A percentile compares a stretch with the other conserved stretches of the same genome.
Evolutionary conservation across 2,329 filamentous ascomycete genomes (phyloP).

Genomic region (Monilinia vaccinii-corymbosi): DNA sequence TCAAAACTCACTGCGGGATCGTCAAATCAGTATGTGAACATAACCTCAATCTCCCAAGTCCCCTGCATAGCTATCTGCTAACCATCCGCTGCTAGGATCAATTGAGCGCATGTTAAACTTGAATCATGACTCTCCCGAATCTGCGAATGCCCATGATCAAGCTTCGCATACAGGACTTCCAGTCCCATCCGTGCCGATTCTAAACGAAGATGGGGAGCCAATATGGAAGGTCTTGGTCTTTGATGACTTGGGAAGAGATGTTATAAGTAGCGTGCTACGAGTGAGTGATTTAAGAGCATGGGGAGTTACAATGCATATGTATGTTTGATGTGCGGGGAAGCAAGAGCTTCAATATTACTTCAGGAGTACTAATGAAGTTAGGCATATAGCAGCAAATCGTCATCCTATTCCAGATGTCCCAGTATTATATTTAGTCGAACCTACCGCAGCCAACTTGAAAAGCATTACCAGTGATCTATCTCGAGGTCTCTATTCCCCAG

Average conservation of each 20-base stretch:
- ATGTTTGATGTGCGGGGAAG: constrained; percentile 28
- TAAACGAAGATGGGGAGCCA: constrained; percentile 80
- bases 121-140: constrained; percentile 58
- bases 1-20: constrained; percentile 55
- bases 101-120: constrained; percentile 95
- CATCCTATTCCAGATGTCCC: constrained; percentile 94
- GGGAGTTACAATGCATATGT: constrained; percentile 97
- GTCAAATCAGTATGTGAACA: constrained; percentile 54
- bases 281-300: constrained; percentile 88
- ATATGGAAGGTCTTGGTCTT: constrained; percentile 98
- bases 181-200: constrained; percentile 64
- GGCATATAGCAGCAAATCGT: constrained; percentile 71
- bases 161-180: constrained; percentile 52
- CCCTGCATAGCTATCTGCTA: constrained; percentile 7
- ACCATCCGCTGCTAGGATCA: constrained; percentile 50
- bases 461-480: constrained; percentile 78
- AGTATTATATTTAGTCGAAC: constrained; percentile 92
- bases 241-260: constrained; percentile 81
- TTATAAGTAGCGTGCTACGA: constrained; percentile 90
- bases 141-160: constrained; percentile 48
- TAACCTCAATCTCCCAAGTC: constrained; percentile 16
- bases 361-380: constrained; percentile 31
- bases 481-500: constrained; percentile 80
- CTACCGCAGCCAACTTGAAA: constrained; percentile 70
- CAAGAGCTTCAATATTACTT: constrained; percentile 1